A percentile compares a stretch with the other conserved stretches of the same genome.
Evolutionary conservation across 768 basidiomycete genomes (phyloP).

Genomic region (Lactarius pseudohatsudake): DNA sequence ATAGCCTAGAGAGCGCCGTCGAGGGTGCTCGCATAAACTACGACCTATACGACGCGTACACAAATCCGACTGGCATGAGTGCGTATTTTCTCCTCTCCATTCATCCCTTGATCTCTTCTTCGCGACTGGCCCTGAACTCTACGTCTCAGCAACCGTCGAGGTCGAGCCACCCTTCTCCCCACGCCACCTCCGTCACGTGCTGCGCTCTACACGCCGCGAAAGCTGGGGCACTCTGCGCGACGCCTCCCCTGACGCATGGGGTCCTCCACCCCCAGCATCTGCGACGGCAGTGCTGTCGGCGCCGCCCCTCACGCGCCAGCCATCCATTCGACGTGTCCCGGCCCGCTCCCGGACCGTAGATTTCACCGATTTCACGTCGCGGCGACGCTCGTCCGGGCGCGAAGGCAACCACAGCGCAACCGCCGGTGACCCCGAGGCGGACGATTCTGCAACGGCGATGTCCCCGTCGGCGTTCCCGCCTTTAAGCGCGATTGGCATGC

Average conservation of each 20-base stretch:
- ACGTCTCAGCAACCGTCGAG: slow-evolving; percentile 3
- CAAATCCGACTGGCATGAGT: slow-evolving; percentile 14
- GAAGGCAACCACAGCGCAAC: slow-evolving; percentile 29
- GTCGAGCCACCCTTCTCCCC: slow-evolving; percentile 15
- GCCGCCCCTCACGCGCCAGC: slow-evolving; percentile 49
- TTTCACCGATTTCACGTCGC: slow-evolving; percentile 70
- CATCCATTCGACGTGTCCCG: slow-evolving; percentile 57
- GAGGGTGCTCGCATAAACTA: slow-evolving; percentile 61
- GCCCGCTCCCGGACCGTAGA: slow-evolving; percentile 55
- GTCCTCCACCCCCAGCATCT: slow-evolving; percentile 14
- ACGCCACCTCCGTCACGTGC: slow-evolving; percentile 16
- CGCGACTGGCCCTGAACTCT: background rate
- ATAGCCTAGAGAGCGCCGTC: slow-evolving; percentile 48
- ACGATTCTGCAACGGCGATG: slow-evolving; percentile 7
- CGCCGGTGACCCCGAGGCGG: slow-evolving; percentile 23
- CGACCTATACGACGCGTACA: slow-evolving; percentile 65
- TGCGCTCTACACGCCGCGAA: slow-evolving; percentile 21
- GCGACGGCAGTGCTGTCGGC: slow-evolving; percentile 14
- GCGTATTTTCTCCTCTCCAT: slow-evolving; percentile 3
- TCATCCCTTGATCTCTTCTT: background rate
- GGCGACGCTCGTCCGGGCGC: slow-evolving; percentile 54
- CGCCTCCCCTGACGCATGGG: slow-evolving; percentile 23
- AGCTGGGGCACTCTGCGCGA: slow-evolving; percentile 24
- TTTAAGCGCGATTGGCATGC: slow-evolving; percentile 21
- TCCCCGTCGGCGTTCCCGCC: slow-evolving; percentile 1